Evolutionary conservation across 192 early-diverging fungal genomes (phyloP).

Genomic region (Backusella parvicylindrica): DNA sequence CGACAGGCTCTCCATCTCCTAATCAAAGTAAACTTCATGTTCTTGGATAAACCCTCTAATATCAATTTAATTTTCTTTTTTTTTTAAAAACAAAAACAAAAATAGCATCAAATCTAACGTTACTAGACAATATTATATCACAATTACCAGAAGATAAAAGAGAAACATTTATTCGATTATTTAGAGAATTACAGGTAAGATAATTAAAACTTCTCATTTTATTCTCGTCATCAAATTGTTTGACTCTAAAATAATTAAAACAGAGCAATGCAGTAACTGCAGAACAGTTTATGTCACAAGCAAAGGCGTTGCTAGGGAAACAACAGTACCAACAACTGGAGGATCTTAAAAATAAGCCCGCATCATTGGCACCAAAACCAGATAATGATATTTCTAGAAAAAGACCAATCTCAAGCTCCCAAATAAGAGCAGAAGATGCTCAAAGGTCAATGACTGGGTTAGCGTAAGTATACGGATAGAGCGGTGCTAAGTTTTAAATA

Average conservation of each 20-base stretch:
- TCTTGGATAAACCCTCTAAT: no score
- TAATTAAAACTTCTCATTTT: no score
- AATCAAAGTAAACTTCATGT: neutral
- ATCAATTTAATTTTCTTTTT: no score
- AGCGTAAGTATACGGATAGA: neutral
- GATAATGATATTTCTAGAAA: neutral
- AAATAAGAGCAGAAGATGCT: conserved; percentile 12
- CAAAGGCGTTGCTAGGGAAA: conserved; percentile 33
- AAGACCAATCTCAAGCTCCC: conserved; percentile 4
- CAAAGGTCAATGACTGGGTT: conserved; percentile 7
- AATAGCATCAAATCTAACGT: conserved; percentile 7
- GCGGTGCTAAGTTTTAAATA: neutral
- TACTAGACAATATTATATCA: conserved; percentile 26
- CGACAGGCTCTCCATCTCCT: neutral
- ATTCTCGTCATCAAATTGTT: neutral
- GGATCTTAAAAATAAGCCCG: conserved; percentile 38
- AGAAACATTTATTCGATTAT: conserved; percentile 22
- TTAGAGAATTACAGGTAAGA: conserved; percentile 23
- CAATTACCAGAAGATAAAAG: conserved; percentile 19
- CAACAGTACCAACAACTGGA: conserved; percentile 45
- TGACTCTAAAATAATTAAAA: neutral
- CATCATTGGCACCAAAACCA: neutral
- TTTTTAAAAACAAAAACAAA: neutral
- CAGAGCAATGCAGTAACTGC: conserved; percentile 42
- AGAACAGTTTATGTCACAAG: conserved; percentile 37